Evolutionary conservation across 2,329 filamentous ascomycete genomes (phyloP), one percentile per base, ranked within the genome.

Genomic region (Diaporthe sp.): DNA sequence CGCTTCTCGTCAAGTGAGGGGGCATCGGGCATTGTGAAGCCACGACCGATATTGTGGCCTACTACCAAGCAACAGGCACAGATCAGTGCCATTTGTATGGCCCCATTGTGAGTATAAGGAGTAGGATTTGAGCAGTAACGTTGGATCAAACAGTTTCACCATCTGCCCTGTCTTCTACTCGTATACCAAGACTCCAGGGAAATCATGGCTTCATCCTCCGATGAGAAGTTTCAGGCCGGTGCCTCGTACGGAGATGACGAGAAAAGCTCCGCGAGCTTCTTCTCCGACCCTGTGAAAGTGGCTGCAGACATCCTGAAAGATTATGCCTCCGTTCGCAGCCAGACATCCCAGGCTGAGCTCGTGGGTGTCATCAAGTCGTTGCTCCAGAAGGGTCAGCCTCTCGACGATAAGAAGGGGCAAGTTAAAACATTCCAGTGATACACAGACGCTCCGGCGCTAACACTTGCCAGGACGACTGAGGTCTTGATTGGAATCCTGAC

Each of bases 401-500:
- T 68, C 19, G 46, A 68, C 7, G 65, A 68, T 8, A 68, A 68
- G 46, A 53, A 68, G 25, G 65, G 65, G 65, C 22, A 39, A 68
- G 65, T 53, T 39, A 34, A 68, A 13, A 15, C 13, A 9, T 8
- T 9, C 28, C 44, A 25, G 12, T 34, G 3, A 51, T 53, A 19
- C 13, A 10, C n/a, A 17, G 13, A 7, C 2, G 1, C 3, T 39
- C 28, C 22, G 4, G 13, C 31, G 46, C 71, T 84, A 19, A 77
- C 74, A 39, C 61, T 12, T 28, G 13, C 22, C n/a, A 86, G 84
- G 31, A 85, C 83, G 12, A 85, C 84, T 34, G 85, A 86, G 75
- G 77, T 83, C 25, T 78, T 86, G 62, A 86, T 86, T 49, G 83
- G 82, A 19, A 84, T 86, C 53, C 81, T 86, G 28, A 84, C 84